These are phyloP conservation scores for Leucosporidium creatinivorum DNA, from an alignment of 768 basidiomycete species.

Conservation along the genomic window DNA sequence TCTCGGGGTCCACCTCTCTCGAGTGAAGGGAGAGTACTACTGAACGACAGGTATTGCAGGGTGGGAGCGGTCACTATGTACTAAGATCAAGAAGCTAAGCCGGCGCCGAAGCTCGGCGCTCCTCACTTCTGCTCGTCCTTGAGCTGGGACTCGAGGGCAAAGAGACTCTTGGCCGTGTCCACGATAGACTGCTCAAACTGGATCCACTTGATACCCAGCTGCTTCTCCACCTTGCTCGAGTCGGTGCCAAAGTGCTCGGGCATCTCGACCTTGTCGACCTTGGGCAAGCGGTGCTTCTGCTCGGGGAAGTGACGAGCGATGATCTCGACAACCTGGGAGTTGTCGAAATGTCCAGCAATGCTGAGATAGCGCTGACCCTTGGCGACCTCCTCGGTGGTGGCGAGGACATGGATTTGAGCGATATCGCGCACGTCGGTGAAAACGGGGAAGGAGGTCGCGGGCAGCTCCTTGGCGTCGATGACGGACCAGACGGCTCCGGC, in stretches of 20 bases:
- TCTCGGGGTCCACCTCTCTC: too few relatives aligned
- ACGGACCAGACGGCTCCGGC: constrained; percentile 22
- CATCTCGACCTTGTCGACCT: neutral
- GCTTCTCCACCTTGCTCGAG: constrained; percentile 17
- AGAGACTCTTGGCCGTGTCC: constrained; percentile 21
- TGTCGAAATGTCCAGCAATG: constrained; percentile 22
- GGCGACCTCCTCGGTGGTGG: constrained; percentile 18
- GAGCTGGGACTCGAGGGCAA: constrained; percentile 21
- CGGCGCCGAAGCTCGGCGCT: too few relatives aligned
- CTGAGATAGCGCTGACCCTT: constrained; percentile 24
- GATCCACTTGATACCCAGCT: constrained; percentile 24
- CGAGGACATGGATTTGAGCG: constrained; percentile 25
- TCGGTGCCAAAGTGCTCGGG: constrained; percentile 24
- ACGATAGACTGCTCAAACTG: constrained; percentile 13
- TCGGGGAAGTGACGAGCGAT: constrained; percentile 21
- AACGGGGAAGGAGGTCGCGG: neutral
- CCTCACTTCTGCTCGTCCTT: constrained; percentile 3
- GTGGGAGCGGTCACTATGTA: too few relatives aligned
- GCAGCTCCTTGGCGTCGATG: constrained; percentile 16
- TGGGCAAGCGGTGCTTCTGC: constrained; percentile 18
- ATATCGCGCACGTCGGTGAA: constrained; percentile 18
- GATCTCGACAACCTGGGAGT: constrained; percentile 10
- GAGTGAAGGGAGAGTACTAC: too few relatives aligned
- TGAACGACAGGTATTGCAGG: too few relatives aligned
- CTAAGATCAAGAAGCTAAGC: too few relatives aligned